Evolutionary conservation across 441 rosid species (phyloP), one percentile per base, ranked within the genome.

Genomic region (Pelargonium myrrhifolium): DNA sequence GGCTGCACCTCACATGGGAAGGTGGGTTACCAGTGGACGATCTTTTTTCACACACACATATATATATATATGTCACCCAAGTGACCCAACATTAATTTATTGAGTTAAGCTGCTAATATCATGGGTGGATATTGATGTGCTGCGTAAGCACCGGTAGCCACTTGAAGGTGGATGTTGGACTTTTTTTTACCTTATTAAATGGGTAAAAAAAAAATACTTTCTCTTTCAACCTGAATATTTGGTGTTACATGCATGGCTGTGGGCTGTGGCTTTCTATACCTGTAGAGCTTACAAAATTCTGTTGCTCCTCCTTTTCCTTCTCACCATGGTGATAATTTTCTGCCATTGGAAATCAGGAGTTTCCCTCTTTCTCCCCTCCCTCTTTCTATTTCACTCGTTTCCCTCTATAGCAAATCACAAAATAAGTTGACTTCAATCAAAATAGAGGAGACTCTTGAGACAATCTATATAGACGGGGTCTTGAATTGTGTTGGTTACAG

Each of bases 241-340:
- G 74, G 77, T 74, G 74, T 75, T 66, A 68, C 76, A 72, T 84
- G 93, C 97, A 90, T 90, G 95, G 90, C 85, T 76, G 77, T 71
- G 76, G 80, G 63, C 81, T 82, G 75, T 78, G 80, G 65, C 81
- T 82, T 75, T 78, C 64, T 78, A 83, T 76, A 65, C 72, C 79
- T 81, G 62, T 77, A 77, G 80, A 81, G 81, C 88, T 84, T 80
- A 75, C 92, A 80, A 85, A 78, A 79, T 81, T 70, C 70, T 79
- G 77, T 73, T 80, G 79, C 81, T 80, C 78, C 79, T 72, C 20
- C 74, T 20, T 43, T n/a, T n/a, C n/a, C n/a, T n/a, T n/a, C n/a
- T n/a, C 79, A 64, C 72, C 67, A 53, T 56, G 62, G 11, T 73
- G 74, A 78, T 78, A 72, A 76, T 65, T 75, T 71, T 68, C 75